phyloP scores from a whole-genome alignment of 106 monocot genomes.

The Xerophyta viscosa region DNA sequence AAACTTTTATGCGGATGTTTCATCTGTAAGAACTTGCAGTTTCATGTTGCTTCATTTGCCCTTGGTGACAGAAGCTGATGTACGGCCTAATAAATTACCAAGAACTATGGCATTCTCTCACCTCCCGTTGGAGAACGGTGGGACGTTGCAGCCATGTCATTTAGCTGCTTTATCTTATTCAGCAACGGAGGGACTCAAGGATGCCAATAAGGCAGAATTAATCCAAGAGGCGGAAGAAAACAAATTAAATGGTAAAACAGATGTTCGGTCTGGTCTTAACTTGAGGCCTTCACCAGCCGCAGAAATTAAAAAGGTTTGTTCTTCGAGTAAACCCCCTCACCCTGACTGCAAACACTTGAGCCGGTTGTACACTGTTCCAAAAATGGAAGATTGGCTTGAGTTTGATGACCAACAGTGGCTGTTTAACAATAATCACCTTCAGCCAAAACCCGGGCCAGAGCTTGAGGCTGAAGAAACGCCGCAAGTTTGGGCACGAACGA shows the following conservation, averaged over 20 bases:
- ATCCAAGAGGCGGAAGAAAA: conserved; percentile 18
- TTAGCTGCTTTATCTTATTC: conserved; percentile 1
- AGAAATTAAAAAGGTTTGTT: conserved; percentile 10
- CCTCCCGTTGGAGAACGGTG: conserved; percentile 40
- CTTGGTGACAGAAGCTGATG: conserved; percentile 52
- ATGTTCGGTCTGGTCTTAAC: conserved; percentile 13
- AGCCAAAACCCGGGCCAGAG: conserved; percentile 4
- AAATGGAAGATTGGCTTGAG: conserved; percentile 44
- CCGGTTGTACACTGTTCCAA: conserved; percentile 38
- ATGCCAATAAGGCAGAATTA: conserved; percentile 14
- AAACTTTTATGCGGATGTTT: neutral
- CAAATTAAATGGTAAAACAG: conserved; percentile 27
- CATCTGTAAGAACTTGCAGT: neutral
- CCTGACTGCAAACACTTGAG: conserved; percentile 51
- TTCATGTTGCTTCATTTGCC: conserved; percentile 26
- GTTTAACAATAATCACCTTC: conserved; percentile 13
- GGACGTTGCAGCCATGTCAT: conserved; percentile 10
- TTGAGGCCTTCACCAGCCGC: neutral
- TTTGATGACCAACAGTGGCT: conserved; percentile 59
- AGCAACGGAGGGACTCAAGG: conserved; percentile 12
- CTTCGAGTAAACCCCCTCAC: conserved; percentile 30
- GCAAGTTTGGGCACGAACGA: conserved; percentile 51
- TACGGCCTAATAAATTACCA: conserved; percentile 42
- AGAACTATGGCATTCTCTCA: conserved; percentile 26
- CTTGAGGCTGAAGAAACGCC: conserved; percentile 11